Percentiles rank a stretch among this genome's conserved stretches.
phyloP scores from a whole-genome alignment of 148 eudicot species.

The Polygonum maritimum region DNA sequence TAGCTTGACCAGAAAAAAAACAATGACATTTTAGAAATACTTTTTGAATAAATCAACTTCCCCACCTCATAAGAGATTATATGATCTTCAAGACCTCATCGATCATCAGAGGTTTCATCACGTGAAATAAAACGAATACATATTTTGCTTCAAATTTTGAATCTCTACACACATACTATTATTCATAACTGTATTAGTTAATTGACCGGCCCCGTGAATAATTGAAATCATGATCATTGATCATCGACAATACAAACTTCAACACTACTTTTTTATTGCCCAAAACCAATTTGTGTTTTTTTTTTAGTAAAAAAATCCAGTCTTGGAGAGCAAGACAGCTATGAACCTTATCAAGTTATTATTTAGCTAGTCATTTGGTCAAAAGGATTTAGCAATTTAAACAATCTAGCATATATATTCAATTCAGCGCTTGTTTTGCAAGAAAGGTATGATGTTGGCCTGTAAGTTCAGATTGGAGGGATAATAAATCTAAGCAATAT shows the following conservation, averaged over 20 bases:
- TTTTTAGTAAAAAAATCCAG: background rate
- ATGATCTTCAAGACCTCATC: background rate
- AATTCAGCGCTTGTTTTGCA: background rate
- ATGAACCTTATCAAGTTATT: background rate
- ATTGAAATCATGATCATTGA: background rate
- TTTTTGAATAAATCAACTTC: background rate
- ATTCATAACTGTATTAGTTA: background rate
- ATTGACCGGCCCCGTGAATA: background rate
- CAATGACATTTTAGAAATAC: background rate
- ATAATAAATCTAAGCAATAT: too few relatives aligned
- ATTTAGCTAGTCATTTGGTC: background rate
- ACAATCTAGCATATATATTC: background rate
- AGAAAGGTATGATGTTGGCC: background rate
- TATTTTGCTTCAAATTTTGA: background rate
- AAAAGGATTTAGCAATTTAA: background rate
- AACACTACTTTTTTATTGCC: background rate
- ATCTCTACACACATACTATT: background rate
- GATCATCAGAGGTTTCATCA: background rate
- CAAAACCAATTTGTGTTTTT: background rate
- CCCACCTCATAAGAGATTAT: background rate
- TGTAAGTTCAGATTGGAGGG: background rate
- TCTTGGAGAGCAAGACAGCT: constrained; percentile 1
- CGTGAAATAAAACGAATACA: background rate
- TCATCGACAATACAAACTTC: background rate
- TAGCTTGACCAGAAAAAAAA: background rate